Evolutionary conservation across 768 basidiomycete species (phyloP).

Genomic region (Lactarius hatsudake): DNA sequence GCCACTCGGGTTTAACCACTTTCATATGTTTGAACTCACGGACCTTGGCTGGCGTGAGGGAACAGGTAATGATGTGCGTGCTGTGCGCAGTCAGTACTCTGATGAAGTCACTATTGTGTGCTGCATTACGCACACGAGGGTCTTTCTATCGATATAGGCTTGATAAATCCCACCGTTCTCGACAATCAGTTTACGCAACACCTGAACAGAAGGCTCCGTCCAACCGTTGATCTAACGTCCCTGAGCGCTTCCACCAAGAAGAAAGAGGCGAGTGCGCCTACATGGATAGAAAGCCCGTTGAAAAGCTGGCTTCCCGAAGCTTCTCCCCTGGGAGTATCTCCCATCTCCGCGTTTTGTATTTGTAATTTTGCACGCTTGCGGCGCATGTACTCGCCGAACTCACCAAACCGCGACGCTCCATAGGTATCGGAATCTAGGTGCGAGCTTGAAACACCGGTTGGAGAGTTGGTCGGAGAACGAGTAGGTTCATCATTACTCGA

Average conservation of each 20-base stretch:
- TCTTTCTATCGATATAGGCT: conserved; percentile 79
- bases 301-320: conserved; percentile 54
- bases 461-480: conserved; percentile 2
- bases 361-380: conserved; percentile 90
- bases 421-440: conserved; percentile 46
- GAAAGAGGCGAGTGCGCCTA: conserved; percentile 40
- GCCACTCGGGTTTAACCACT: conserved; percentile 86
- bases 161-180: conserved; percentile 81
- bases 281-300: conserved; percentile 75
- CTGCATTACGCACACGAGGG: conserved; percentile 56
- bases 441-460: neutral
- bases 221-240: conserved; percentile 77
- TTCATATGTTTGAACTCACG: conserved; percentile 87
- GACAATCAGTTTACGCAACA: conserved; percentile 74
- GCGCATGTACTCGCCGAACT: conserved; percentile 84
- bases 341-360: conserved; percentile 61
- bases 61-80: conserved; percentile 89
- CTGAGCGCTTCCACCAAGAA: conserved; percentile 9
- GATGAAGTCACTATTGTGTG: neutral
- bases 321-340: conserved; percentile 28
- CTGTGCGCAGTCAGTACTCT: conserved; percentile 37
- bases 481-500: conserved; percentile 15
- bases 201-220: conserved; percentile 84
- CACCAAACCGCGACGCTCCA: conserved; percentile 76
- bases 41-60: conserved; percentile 86